A percentile compares a stretch with the other conserved stretches of the same genome.
phyloP scores from a whole-genome alignment of 495 filamentous ascomycete genomes.

The Aspergillus homomorphus region DNA sequence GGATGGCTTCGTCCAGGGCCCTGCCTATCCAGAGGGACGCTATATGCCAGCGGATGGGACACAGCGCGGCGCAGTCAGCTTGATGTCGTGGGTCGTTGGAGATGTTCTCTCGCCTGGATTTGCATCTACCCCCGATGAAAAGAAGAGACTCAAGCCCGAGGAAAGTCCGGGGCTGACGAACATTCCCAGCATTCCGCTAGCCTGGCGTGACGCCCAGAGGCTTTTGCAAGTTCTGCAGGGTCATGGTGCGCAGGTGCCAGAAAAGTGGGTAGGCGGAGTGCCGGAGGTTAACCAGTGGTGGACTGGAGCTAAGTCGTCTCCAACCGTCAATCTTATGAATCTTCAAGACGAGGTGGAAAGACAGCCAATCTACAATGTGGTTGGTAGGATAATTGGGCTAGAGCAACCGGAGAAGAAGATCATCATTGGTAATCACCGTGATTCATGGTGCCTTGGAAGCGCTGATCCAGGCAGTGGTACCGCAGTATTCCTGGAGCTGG shows the following conservation, averaged over 20 bases:
- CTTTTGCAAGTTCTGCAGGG: constrained; percentile 76
- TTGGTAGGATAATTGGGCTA: constrained; percentile 75
- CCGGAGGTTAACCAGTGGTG: constrained; percentile 73
- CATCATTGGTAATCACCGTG: constrained; percentile 90
- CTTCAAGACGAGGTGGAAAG: constrained; percentile 78
- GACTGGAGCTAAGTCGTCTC: constrained; percentile 75
- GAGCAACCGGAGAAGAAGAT: constrained; percentile 83
- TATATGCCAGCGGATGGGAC: constrained; percentile 78
- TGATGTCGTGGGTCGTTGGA: constrained; percentile 77
- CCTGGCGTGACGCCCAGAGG: constrained; percentile 82
- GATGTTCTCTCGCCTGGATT: constrained; percentile 88
- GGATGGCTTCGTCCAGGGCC: constrained; percentile 69
- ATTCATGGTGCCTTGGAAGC: constrained; percentile 89
- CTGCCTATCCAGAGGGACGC: constrained; percentile 68
- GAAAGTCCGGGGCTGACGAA: constrained; percentile 69
- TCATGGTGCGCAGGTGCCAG: constrained; percentile 64
- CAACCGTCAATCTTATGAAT: constrained; percentile 80
- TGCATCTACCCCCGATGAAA: constrained; percentile 67
- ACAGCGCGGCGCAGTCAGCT: constrained; percentile 76
- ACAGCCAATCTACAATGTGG: constrained; percentile 86
- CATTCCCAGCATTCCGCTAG: constrained; percentile 84
- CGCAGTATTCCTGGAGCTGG: constrained; percentile 84
- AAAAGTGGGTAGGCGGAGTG: constrained; percentile 74
- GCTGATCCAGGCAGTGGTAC: constrained; percentile 84
- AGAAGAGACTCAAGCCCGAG: constrained; percentile 59